Conservation (phyloP, 2,329 filamentous ascomycete species). For the Calonectria honghensis region DNA sequence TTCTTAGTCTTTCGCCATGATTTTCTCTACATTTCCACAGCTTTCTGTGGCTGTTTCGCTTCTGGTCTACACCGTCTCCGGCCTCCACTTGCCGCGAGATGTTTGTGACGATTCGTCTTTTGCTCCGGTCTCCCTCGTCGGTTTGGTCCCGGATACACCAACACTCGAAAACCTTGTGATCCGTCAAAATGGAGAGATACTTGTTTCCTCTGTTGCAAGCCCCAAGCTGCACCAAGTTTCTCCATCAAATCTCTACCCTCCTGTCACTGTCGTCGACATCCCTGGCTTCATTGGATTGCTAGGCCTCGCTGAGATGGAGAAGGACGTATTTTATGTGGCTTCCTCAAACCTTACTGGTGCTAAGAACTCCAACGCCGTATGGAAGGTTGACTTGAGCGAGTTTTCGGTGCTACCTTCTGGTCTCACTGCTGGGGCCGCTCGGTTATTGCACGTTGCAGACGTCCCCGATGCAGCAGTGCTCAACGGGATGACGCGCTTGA, state of each 20-base stretch:
- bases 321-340: slow-evolving; percentile 7
- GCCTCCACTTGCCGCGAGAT: not conserved
- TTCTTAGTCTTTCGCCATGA: not conserved
- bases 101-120: not conserved
- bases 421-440: not conserved
- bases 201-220: slow-evolving; percentile 4
- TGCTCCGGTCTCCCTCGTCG: not conserved
- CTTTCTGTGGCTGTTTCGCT: not conserved
- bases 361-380: not conserved
- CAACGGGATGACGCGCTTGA: slow-evolving; percentile 4
- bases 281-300: not conserved
- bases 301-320: not conserved
- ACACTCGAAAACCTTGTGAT: not conserved
- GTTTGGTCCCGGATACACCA: not conserved
- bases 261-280: not conserved
- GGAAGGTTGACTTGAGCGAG: not conserved
- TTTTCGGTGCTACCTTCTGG: not conserved
- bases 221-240: slow-evolving; percentile 13
- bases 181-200: not conserved
- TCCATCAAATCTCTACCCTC: not conserved
- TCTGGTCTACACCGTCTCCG: too few relatives aligned
- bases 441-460: not conserved
- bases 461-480: not conserved
- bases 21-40: not conserved
- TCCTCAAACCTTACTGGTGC: not conserved